Evolutionary conservation across 2,329 filamentous ascomycete genomes (phyloP), one percentile per base, ranked within the genome.

Genomic region (Colletotrichum orbiculare): DNA sequence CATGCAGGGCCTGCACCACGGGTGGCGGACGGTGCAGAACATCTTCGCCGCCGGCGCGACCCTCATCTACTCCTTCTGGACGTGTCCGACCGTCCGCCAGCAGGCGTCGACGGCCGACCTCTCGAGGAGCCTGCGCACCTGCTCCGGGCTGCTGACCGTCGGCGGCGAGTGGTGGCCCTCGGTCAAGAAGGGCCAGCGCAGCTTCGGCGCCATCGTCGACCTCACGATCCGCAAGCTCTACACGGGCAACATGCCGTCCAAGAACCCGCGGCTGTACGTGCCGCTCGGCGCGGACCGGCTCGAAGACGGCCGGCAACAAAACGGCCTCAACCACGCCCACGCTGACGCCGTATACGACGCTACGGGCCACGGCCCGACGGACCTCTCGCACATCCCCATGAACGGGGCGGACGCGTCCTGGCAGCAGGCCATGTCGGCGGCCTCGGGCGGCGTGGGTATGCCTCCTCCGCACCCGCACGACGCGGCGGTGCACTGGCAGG

Each of bases 131-230:
- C 41, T 73, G 12, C 71, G 77, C 7, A 72, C 69, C 0, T 78
- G 76, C 46, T 77, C 76, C 0, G 78, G 73, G 45, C 71, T 78
- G 3, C 71, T 79, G 3, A 77, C 74, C n/a, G 71, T 77, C 13
- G 77, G 76, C 4, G 75, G 77, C 4, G 76, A 79, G 56, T 79
- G 77, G 77, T 79, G 78, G 78, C 76, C 76, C 7, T 77, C 74
- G 0, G 74, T 74, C 15, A 75, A 72, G 11, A 74, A 67, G 7
- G 73, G 73, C 2, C 73, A 73, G 41, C 67, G 69, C 3, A 76
- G 73, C 46, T 76, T 77, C 49, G 75, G 68, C 46, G 60, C 64
- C 11, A 55, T 74, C 34, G 71, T 73, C 8, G 73, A 75, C 39
- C 54, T 75, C 12, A 73, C 72, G 3, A 70, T 73, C 25, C 61